phyloP scores from a whole-genome alignment of 2,329 filamentous ascomycete species.

The Paecilomyces niveus region DNA sequence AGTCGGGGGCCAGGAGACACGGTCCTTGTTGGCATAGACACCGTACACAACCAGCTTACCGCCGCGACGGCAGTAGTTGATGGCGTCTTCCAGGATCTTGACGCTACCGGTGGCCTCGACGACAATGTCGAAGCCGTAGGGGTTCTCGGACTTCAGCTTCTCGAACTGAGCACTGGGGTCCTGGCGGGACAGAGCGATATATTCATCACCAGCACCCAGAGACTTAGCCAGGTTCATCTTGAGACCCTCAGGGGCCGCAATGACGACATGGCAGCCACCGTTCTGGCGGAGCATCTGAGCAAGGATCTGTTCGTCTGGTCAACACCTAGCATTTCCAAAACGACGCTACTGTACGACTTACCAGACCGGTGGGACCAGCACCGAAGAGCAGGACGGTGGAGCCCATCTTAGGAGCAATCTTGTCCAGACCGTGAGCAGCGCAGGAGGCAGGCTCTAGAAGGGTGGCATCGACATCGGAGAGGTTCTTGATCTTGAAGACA shows the following conservation, averaged over 20 bases:
- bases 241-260: slow-evolving; percentile 60
- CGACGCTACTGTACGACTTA: slow-evolving; percentile 3
- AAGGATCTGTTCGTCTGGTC: slow-evolving; percentile 31
- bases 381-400: slow-evolving; percentile 61
- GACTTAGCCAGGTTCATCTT: slow-evolving; percentile 62
- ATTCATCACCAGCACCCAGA: slow-evolving; percentile 42
- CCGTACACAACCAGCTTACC: slow-evolving; percentile 67
- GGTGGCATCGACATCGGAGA: slow-evolving; percentile 59
- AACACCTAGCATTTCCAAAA: neutral
- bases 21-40: slow-evolving; percentile 57
- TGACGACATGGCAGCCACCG: slow-evolving; percentile 62
- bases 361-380: slow-evolving; percentile 60
- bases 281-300: slow-evolving; percentile 58
- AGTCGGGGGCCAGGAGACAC: slow-evolving; percentile 61
- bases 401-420: slow-evolving; percentile 58
- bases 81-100: slow-evolving; percentile 62
- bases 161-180: slow-evolving; percentile 54
- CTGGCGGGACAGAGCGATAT: slow-evolving; percentile 39
- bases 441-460: slow-evolving; percentile 64
- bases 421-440: slow-evolving; percentile 60
- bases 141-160: slow-evolving; percentile 57
- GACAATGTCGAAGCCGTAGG: slow-evolving; percentile 67
- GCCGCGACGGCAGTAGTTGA: slow-evolving; percentile 64
- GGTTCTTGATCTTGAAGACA: slow-evolving; percentile 60
- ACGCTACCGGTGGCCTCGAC: slow-evolving; percentile 64